Evolutionary conservation across 2,329 filamentous ascomycete genomes (phyloP), one percentile per base, ranked within the genome.

Genomic region (Cladosporium austrohemisphaericum): DNA sequence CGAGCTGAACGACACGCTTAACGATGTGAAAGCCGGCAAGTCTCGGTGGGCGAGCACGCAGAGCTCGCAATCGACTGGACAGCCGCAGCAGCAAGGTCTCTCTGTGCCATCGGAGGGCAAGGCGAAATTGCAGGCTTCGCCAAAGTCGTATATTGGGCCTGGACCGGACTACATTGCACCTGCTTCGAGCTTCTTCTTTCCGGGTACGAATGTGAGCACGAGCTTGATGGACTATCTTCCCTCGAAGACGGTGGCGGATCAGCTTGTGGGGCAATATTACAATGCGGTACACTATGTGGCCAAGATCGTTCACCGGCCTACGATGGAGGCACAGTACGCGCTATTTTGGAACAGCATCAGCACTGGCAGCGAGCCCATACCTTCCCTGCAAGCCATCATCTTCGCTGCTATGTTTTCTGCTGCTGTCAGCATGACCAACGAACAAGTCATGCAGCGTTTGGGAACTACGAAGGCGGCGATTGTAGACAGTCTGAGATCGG

Each of bases 321-420:
- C 81, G 0, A 84, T 90, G 51, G 78, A 87, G 60, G 70, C 70
- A 14, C 76, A 82, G 36, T 89, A 88, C 59, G 66, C 74, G 2
- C 65, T 69, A 1, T 88, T 90, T 59, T 88, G 85, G 83, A 74
- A 76, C 3, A 75, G 81, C 35, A 74, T 86, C 26, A 68, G 69
- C 8, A 69, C 73, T 7, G 78, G 79, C 3, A 74, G 78, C 32
- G 83, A 88, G 63, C 84, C 85, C 6, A 71, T 78, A 2, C 69
- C 75, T 16, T 84, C 84, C 3, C 73, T 81, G 10, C 84, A 88
- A 64, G 83, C 85, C 1, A 70, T 88, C 19, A 72, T 89, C 0
- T 86, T 88, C 60, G 80, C 84, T 0, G 78, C 79, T 6, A 75
- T 88, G 68, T 84, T 91, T 57, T 83, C 82, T 32, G 84, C 82